Percentiles rank a stretch among this genome's conserved stretches.
Conservation (phyloP, 2,329 filamentous ascomycete genomes). For the Penicillium sp. region DNA sequence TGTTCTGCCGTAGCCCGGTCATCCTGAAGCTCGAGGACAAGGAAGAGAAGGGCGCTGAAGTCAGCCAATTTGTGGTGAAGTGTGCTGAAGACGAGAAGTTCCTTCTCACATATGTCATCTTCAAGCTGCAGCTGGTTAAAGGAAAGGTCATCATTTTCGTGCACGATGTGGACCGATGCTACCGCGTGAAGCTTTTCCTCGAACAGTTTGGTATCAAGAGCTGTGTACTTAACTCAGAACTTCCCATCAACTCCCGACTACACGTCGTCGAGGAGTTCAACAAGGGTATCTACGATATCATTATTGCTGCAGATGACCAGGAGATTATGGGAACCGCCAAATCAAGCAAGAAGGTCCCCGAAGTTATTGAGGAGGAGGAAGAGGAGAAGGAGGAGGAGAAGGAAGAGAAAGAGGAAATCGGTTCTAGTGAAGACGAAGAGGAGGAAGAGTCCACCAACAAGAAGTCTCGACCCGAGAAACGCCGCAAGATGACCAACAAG, state of each 20-base stretch:
- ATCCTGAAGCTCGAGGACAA: slow-evolving; percentile 80
- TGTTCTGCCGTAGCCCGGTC: slow-evolving; percentile 81
- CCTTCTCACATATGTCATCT: slow-evolving; percentile 86
- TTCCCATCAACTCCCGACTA: slow-evolving; percentile 88
- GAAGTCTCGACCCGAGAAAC: slow-evolving; percentile 47
- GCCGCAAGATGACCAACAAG: slow-evolving; percentile 66
- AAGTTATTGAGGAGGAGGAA: slow-evolving; percentile 24
- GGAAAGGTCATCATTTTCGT: slow-evolving; percentile 88
- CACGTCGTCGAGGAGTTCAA: slow-evolving; percentile 98
- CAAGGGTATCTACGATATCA: slow-evolving; percentile 93
- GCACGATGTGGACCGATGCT: slow-evolving; percentile 82
- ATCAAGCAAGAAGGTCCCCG: slow-evolving; percentile 31
- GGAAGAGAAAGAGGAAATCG: slow-evolving; percentile 29
- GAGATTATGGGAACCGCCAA: slow-evolving; percentile 68
- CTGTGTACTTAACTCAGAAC: slow-evolving; percentile 89
- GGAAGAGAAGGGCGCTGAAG: slow-evolving; percentile 71
- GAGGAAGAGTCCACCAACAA: slow-evolving; percentile 32
- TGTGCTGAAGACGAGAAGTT: slow-evolving; percentile 99
- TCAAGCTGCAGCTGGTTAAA: slow-evolving; percentile 90
- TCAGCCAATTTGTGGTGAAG: slow-evolving; percentile 87
- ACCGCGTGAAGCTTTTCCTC: slow-evolving; percentile 89
- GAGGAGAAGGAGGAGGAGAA: slow-evolving; percentile 29
- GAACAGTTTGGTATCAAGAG: slow-evolving; percentile 96
- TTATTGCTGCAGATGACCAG: slow-evolving; percentile 92
- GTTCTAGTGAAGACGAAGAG: slow-evolving; percentile 43